phyloP scores from a whole-genome alignment of 2,329 filamentous ascomycete genomes.

The Gyromitra esculenta region DNA sequence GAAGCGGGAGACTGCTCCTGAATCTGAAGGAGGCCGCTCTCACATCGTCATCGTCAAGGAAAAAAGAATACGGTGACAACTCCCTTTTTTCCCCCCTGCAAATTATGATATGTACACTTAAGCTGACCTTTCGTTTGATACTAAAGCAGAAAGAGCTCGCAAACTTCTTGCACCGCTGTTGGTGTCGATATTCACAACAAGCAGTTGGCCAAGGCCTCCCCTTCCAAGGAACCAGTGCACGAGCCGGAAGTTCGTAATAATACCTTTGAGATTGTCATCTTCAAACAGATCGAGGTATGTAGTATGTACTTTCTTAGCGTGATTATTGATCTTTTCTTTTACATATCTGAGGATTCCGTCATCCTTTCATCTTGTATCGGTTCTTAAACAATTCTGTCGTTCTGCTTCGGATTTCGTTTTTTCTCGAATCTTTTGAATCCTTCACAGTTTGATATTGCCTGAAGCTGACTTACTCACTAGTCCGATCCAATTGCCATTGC shows the following conservation, averaged over 20 bases:
- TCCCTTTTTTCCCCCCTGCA: no score
- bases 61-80: background rate
- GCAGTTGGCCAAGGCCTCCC: no score
- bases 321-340: background rate
- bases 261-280: conserved; percentile 4
- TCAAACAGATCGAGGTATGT: conserved; percentile 4
- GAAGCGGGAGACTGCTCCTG: background rate
- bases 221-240: background rate
- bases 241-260: background rate
- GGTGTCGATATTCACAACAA: background rate
- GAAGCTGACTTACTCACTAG: background rate
- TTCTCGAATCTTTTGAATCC: background rate
- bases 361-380: background rate
- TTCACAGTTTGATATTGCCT: background rate
- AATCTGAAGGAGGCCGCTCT: background rate
- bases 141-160: conserved; percentile 6
- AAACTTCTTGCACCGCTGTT: background rate
- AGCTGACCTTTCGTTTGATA: background rate
- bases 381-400: background rate
- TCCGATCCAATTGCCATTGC: conserved; percentile 10
- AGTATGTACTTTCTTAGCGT: background rate
- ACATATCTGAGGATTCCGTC: background rate
- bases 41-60: background rate
- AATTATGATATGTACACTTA: background rate
- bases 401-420: background rate